Evolutionary conservation across 2,329 filamentous ascomycete species (phyloP), one percentile per base, ranked within the genome.

Genomic region (Elsinoe perseae): DNA sequence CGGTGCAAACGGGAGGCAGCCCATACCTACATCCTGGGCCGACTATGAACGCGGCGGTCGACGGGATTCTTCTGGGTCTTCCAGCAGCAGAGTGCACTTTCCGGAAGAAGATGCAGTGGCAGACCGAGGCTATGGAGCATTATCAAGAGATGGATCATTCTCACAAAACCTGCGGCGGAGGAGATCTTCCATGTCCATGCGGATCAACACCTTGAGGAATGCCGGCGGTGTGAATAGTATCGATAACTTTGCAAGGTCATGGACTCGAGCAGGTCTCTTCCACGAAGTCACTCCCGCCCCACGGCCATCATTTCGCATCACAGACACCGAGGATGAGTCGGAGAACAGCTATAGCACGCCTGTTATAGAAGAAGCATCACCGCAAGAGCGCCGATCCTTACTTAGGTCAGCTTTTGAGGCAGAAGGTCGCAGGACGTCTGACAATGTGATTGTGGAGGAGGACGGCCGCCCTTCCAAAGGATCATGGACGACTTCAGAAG

Each of bases 211-310:
- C 5, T 60, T 76, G 18, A 64, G 87, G 62, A 84, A 95, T 59
- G 85, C 88, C 48, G 93, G 92, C 61, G 92, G 92, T 52, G 86
- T 91, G 59, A 97, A 97, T 75, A 95, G 88, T 70, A 87, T 97
- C 64, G 86, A 93, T 66, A 95, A 91, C 65, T 97, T 97, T 68
- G 88, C 91, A 43, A 82, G 87, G 59, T 95, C 89, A 64, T 95
- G 90, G 87, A 89, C 92, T 71, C 84, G 92, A 68, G 92, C 92
- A 34, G 89, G 90, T 23, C 85, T 80, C 57, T 97, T 97, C 70
- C 81, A 83, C 61, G 91, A 96, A 69, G 88, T 95, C 63, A 85
- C 93, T 30, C 89, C 89, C 4, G 36, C 12, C 2, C 84, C 87
- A 56, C 82, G 84, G 14, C 83, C 84, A 12, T 85, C 87, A 30